These are phyloP conservation scores for Agarophyton chilense DNA, from an alignment of 23 red algal species.

Conservation along the genomic window DNA sequence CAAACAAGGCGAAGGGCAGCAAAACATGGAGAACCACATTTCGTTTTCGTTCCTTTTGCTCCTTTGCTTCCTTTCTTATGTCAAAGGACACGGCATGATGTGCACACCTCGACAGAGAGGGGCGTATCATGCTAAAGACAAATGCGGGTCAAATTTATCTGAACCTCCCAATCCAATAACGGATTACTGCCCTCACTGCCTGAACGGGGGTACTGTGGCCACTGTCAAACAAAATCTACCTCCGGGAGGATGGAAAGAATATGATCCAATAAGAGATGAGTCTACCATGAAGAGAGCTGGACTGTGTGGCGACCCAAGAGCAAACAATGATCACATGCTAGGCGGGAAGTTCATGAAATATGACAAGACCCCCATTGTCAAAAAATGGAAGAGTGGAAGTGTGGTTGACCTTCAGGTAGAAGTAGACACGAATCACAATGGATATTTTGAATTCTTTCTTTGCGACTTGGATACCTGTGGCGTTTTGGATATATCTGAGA, in stretches of 20 bases:
- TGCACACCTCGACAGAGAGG: slow-evolving; percentile 55
- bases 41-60: neutral
- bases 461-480: slow-evolving; percentile 66
- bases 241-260: slow-evolving; percentile 24
- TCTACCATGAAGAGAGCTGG: slow-evolving; percentile 33
- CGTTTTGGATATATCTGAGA: slow-evolving; percentile 26
- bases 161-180: slow-evolving; percentile 39
- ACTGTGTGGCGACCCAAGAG: slow-evolving; percentile 48
- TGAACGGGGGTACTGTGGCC: slow-evolving; percentile 56
- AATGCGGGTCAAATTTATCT: slow-evolving; percentile 32
- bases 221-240: slow-evolving; percentile 10
- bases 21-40: neutral
- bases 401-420: slow-evolving; percentile 49
- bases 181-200: slow-evolving; percentile 68
- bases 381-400: slow-evolving; percentile 29
- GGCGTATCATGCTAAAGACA: slow-evolving; percentile 18
- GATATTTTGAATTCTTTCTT: slow-evolving; percentile 70
- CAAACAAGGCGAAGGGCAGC: neutral
- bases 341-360: slow-evolving; percentile 70
- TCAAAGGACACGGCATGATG: slow-evolving; percentile 52
- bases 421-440: slow-evolving; percentile 73
- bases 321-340: slow-evolving; percentile 37
- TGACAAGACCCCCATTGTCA: slow-evolving; percentile 33
- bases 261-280: slow-evolving; percentile 30
- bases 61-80: neutral